Base-by-base conservation (phyloP, 129 eudicot species). In the Cynara cardunculus region DNA sequence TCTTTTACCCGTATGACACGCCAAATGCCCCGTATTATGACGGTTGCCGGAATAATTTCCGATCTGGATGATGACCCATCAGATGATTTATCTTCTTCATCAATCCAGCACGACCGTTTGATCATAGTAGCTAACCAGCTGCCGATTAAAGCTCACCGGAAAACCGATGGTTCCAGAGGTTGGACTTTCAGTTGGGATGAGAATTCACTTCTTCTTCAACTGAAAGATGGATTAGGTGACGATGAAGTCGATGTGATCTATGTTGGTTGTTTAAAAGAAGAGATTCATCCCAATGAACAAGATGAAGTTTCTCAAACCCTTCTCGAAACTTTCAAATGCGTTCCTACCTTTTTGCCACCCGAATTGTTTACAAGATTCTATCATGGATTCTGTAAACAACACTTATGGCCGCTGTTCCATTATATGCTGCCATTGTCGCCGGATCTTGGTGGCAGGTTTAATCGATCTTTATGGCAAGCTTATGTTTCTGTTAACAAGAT, bases 401-500 rank as follows among this genome's bases (percentile, higher is more conserved):
- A 93, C 27, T 73, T 93, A 14, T 93, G 98, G 98, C 98, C 98
- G 0, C 75, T 93, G 83, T 93, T 93, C 49, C 98, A 93, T 84
- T 93, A 93, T 59, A 93, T 93, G 98, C 69, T 93, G 44, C 98
- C 98, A 0, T 49, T 93, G 11, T 93, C 96, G 3, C 96, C 96
- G 1, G 98, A 93, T 81, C 91, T 90, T 1, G 98, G 98, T 10
- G 98, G 96, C 2, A 64, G 98, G 75, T 93, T 90, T 73, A 86
- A 93, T 70, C 94, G 98, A 2, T 87, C 92, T 1, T 27, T 90
- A 59, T 93, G 96, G 96, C 98, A 90, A 82, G 98, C 98, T 39
- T 93, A 93, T 69, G 98, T 93, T 0, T 93, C 98, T 0, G 98
- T 90, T n/a, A 93, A 93, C 78, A 93, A 93, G 87, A 89, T 89